phyloP scores from a whole-genome alignment of 345 rosid genomes.

The Eucalyptus urophylla region DNA sequence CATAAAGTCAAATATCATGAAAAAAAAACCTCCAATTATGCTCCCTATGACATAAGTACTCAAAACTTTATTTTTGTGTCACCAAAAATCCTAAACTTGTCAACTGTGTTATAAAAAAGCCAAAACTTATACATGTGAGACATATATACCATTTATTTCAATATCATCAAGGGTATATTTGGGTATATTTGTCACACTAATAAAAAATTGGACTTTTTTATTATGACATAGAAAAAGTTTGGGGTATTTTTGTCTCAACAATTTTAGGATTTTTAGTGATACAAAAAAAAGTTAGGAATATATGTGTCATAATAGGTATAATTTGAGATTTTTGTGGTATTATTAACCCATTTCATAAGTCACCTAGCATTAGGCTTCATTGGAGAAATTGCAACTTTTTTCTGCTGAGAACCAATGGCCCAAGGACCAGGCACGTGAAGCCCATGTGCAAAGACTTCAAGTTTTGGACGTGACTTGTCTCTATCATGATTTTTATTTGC shows the following conservation, averaged over 20 bases:
- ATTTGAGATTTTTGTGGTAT: background rate
- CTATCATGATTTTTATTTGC: too few species aligned
- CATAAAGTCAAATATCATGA: background rate
- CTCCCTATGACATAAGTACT: too few species aligned
- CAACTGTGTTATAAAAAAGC: rapidly evolving
- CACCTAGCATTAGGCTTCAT: background rate
- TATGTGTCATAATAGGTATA: background rate
- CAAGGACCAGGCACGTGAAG: background rate
- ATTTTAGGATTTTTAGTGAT: too few species aligned
- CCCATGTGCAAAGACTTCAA: background rate
- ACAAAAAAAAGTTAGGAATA: rapidly evolving
- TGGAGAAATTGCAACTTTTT: background rate
- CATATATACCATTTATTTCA: too few species aligned
- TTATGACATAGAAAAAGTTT: too few species aligned
- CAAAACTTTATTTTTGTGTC: too few species aligned
- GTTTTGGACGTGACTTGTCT: background rate
- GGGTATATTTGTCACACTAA: background rate
- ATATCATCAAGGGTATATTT: too few species aligned
- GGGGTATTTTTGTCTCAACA: rapidly evolving
- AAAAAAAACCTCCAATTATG: rapidly evolving
- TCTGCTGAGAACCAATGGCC: background rate
- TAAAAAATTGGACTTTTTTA: too few species aligned
- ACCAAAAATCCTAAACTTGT: too few species aligned
- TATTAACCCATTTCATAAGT: background rate
- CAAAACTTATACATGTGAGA: background rate